phyloP scores from a whole-genome alignment of 768 basidiomycete species.

The Mrakia frigida region DNA sequence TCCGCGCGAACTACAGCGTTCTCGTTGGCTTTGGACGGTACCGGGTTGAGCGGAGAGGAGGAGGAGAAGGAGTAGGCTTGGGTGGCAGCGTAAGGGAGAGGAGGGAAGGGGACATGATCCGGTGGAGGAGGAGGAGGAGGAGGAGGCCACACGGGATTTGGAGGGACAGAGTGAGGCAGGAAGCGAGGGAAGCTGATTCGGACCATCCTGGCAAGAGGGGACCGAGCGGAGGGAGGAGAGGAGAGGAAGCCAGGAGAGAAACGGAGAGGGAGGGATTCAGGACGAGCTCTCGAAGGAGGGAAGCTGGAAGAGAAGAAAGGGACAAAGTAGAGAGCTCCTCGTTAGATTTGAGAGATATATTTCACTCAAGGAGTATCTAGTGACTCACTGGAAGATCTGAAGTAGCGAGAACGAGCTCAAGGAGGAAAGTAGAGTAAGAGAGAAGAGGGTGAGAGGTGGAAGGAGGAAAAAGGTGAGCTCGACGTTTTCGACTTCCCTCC shows the following conservation, averaged over 20 bases:
- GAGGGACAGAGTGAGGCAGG: not conserved
- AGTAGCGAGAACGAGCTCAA: not conserved
- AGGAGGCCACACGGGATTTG: constrained; percentile 25
- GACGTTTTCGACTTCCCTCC: too few species aligned
- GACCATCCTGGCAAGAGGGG: constrained; percentile 7
- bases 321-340: not conserved
- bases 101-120: not conserved
- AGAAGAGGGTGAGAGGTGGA: not conserved
- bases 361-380: too few species aligned
- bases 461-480: not conserved
- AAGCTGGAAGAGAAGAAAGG: not conserved
- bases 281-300: not conserved
- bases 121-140: not conserved
- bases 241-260: not conserved
- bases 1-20: not conserved
- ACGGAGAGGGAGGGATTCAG: not conserved
- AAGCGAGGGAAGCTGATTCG: constrained; percentile 13
- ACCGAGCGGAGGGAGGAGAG: not conserved
- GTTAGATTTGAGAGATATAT: too few species aligned
- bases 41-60: constrained; percentile 26
- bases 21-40: not conserved
- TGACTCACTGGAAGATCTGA: too few species aligned
- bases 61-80: constrained; percentile 22
- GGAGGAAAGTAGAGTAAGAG: not conserved
- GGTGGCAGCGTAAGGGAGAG: constrained; percentile 11